Evolutionary conservation across 2,329 filamentous ascomycete species (phyloP), one percentile per base, ranked within the genome.

Genomic region (Drechslerella dactyloides): DNA sequence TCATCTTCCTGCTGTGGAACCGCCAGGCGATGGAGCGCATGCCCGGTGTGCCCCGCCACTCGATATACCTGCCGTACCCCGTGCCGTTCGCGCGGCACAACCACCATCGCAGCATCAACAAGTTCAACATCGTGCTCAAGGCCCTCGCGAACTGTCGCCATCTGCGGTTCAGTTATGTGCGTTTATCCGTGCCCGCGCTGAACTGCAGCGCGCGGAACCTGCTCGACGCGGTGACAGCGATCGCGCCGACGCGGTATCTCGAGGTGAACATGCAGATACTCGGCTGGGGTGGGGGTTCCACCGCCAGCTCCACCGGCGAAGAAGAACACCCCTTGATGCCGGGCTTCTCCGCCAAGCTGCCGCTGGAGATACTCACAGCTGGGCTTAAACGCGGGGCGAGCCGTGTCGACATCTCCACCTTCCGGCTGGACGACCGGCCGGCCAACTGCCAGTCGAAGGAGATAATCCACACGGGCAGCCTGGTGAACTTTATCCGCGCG

Each of bases 401-500:
- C 10, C 21, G 66, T 17, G 66, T 64, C 24, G 66, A 70, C 44
- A 63, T 70, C 13, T 27, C 42, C 5, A 54, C 33, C 50, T 70
- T 70, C 30, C 61, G 50, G 21, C 37, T 62, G 23, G 66, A 64
- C 21, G 66, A 70, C 46, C 17, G 37, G 24, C 44, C 48, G 15
- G 30, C 24, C 3, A 48, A 21, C 15, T 35, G 44, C 19, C 56
- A 27, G 8, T 55, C 24, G 6, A 64, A 52, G 66, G 66, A 64
- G 23, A 42, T 70, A 21, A 8, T 0, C 1, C 51, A 46, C 13
- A 7, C 19, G 10, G 59, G 66, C 4, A 64, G 53, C 21, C 40
- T 70, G 24, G 59, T 70, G 40, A 64, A 70, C 30, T 70, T 70
- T 27, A 70, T 70, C 19, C 66, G 66, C 8, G 44, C 54, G 1